Percentiles rank a stretch among this genome's conserved stretches.
Conservation (phyloP, 345 rosid genomes). For the Schrenkiella parvula region DNA sequence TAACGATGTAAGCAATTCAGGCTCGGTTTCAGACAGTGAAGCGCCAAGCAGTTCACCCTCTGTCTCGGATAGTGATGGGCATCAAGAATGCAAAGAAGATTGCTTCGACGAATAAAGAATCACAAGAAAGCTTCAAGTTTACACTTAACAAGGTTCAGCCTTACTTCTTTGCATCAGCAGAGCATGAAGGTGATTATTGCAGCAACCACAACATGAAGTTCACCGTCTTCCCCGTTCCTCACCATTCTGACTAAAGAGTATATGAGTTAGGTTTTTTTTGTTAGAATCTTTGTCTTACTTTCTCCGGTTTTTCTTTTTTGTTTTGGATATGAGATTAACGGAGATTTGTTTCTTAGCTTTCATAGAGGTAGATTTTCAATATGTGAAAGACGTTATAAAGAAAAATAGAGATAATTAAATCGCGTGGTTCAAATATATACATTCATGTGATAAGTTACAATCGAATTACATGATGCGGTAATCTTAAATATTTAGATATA, state of each 20-base stretch:
- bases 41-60: constrained; percentile 12
- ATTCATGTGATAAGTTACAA: too few species aligned
- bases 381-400: not conserved
- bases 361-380: not conserved
- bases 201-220: constrained; percentile 60
- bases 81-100: constrained; percentile 41
- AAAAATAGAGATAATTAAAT: too few species aligned
- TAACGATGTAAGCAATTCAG: not conserved
- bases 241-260: constrained; percentile 2
- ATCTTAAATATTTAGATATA: too few species aligned
- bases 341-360: not conserved
- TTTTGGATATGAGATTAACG: not conserved
- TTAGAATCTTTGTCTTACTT: not conserved
- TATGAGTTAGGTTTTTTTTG: not conserved
- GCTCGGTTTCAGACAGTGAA: not conserved
- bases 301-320: not conserved
- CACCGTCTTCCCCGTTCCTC: constrained; percentile 41
- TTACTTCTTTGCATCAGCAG: constrained; percentile 69
- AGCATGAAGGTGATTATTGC: constrained; percentile 53
- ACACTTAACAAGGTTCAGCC: constrained; percentile 35
- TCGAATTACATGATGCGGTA: too few species aligned
- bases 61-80: not conserved
- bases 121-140: constrained; percentile 47
- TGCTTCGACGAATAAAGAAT: constrained; percentile 42
- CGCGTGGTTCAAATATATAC: too few species aligned